Evolutionary conservation across 2,329 filamentous ascomycete species (phyloP).

Genomic region (Amylocarpus encephaloides): DNA sequence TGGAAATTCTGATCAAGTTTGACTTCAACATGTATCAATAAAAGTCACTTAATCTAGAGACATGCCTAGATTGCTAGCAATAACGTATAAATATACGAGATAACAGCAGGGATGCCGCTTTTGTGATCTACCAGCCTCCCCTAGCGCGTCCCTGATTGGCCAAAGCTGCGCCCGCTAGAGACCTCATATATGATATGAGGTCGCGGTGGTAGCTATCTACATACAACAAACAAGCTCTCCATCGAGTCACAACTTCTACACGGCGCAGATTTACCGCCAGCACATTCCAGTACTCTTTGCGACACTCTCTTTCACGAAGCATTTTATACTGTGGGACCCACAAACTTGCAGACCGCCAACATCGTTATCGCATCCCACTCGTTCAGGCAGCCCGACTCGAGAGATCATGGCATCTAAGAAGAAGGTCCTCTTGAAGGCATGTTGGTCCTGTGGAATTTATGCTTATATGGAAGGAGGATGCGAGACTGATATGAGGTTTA

Average conservation of each 20-base stretch:
- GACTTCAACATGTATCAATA: too few relatives aligned
- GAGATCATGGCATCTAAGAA: constrained; percentile 51
- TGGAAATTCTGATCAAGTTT: too few relatives aligned
- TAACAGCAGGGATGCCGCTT: too few relatives aligned
- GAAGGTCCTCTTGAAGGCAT: constrained; percentile 64
- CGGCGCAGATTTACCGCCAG: background rate
- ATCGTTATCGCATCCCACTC: constrained; percentile 21
- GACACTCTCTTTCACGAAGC: background rate
- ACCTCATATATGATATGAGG: background rate
- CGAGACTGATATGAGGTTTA: constrained; percentile 34
- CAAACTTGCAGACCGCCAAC: background rate
- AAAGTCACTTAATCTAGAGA: too few relatives aligned
- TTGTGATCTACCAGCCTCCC: background rate
- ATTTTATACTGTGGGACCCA: background rate
- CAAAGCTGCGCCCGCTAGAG: constrained; percentile 4
- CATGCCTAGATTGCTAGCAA: too few relatives aligned
- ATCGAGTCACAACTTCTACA: background rate
- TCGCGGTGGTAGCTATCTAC: background rate
- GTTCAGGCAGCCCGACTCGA: constrained; percentile 5
- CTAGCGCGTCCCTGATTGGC: constrained; percentile 3
- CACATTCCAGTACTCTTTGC: background rate
- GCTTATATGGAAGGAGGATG: background rate
- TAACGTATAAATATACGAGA: too few relatives aligned
- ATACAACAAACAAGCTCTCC: background rate
- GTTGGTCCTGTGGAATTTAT: constrained; percentile 4